Percentiles rank a stretch among this genome's conserved stretches.
Conservation (phyloP, 2,329 filamentous ascomycete species). For the Venturia carpophila region DNA sequence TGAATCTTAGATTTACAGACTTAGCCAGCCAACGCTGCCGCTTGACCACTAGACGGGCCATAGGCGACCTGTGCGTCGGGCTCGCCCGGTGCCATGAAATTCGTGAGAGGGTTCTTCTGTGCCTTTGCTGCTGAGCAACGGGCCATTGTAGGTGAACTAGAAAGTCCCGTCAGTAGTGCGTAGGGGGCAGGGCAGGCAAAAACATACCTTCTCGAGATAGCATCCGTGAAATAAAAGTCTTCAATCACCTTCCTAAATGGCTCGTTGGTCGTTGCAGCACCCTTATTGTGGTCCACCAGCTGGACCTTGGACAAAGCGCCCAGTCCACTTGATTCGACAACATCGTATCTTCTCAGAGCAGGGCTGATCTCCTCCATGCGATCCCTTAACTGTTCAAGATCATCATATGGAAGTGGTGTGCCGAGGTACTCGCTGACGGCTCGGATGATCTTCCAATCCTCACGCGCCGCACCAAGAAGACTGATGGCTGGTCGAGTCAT, state of each 20-base stretch:
- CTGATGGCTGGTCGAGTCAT: conserved; percentile 85
- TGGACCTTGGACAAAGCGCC: conserved; percentile 80
- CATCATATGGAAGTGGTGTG: conserved; percentile 81
- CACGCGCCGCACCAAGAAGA: conserved; percentile 79
- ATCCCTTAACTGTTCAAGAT: conserved; percentile 79
- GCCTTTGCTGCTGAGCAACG: conserved; percentile 92
- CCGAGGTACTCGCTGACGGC: conserved; percentile 87
- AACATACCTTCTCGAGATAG: conserved; percentile 85
- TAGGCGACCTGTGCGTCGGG: conserved; percentile 20
- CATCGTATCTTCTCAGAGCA: conserved; percentile 79
- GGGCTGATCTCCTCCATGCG: conserved; percentile 95
- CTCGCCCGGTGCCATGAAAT: conserved; percentile 45
- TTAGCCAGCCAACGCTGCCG: conserved; percentile 13
- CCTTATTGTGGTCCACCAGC: conserved; percentile 94
- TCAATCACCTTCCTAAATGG: conserved; percentile 80
- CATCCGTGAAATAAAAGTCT: conserved; percentile 98
- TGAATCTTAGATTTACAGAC: conserved; percentile 1
- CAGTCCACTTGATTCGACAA: conserved; percentile 65
- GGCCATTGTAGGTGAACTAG: conserved; percentile 93
- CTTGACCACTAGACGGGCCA: conserved; percentile 15
- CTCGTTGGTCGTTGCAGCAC: conserved; percentile 60
- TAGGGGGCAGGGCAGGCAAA: conserved; percentile 13
- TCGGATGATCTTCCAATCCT: conserved; percentile 98
- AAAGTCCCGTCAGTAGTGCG: conserved; percentile 19
- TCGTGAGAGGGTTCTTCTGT: conserved; percentile 41